Percentiles rank a stretch among this genome's conserved stretches.
phyloP scores from a whole-genome alignment of 139 green algal genomes.

The Eudorina sp. region DNA sequence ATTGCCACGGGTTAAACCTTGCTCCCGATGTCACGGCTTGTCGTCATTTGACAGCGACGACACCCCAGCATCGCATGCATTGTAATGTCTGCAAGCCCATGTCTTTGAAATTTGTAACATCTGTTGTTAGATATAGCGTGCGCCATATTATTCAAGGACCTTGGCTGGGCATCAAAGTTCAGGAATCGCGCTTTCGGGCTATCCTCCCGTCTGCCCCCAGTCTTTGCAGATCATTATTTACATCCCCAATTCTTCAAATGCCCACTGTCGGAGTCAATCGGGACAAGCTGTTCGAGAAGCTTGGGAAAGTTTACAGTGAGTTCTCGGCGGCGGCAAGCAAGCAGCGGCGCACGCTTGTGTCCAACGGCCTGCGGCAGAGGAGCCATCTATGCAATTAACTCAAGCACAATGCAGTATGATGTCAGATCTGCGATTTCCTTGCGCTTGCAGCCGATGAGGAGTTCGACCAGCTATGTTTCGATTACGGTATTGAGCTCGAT shows the following conservation, averaged over 20 bases:
- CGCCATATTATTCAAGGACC: background rate
- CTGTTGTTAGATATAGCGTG: slow-evolving; percentile 8
- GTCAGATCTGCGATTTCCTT: background rate
- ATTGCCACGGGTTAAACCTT: too few species aligned
- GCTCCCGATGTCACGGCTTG: too few species aligned
- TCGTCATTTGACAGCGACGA: too few species aligned
- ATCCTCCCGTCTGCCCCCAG: background rate
- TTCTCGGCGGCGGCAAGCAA: slow-evolving; percentile 3
- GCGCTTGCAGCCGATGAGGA: slow-evolving; percentile 91
- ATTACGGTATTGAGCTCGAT: slow-evolving; percentile 99
- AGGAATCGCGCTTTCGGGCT: background rate
- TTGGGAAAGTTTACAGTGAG: slow-evolving; percentile 93
- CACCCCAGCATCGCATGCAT: too few species aligned
- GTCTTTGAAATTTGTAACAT: background rate
- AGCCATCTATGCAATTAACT: background rate
- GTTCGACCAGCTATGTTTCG: slow-evolving; percentile 98
- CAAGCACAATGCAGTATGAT: background rate
- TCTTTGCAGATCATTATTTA: slow-evolving; percentile 2
- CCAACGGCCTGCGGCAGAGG: too few species aligned
- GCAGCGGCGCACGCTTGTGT: background rate
- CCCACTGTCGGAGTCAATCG: slow-evolving; percentile 91
- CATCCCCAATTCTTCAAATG: slow-evolving; percentile 71
- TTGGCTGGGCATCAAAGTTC: background rate
- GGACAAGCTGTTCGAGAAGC: slow-evolving; percentile 91
- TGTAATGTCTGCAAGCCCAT: slow-evolving; percentile 17